Evolutionary conservation across 163 green algal genomes (phyloP).

Genomic region (Scenedesmus sp.): DNA sequence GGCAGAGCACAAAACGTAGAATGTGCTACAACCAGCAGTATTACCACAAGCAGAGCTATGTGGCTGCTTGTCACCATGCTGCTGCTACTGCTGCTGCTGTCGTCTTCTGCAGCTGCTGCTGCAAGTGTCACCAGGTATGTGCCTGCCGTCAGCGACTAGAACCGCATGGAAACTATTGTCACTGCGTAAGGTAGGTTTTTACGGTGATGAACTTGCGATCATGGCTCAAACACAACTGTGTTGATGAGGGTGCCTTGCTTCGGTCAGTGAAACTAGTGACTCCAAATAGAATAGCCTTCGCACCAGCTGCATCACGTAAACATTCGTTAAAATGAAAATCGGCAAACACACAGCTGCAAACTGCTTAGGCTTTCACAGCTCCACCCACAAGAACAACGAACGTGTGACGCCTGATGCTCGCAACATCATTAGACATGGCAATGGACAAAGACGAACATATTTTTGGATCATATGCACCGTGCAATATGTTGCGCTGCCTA

Average conservation of each 20-base stretch:
- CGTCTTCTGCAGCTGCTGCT: neutral
- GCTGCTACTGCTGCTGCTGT: neutral
- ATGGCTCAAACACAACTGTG: neutral
- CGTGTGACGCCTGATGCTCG: too few species aligned
- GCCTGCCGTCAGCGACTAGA: neutral
- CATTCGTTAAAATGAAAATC: neutral
- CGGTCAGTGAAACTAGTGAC: neutral
- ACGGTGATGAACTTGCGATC: neutral
- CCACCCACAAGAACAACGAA: neutral
- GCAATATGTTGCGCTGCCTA: neutral
- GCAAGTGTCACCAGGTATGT: neutral
- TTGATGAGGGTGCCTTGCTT: neutral
- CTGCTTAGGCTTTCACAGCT: neutral
- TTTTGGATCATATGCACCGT: too few species aligned
- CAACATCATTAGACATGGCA: too few species aligned
- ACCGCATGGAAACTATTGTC: too few species aligned
- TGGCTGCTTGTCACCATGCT: neutral
- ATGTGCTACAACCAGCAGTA: neutral
- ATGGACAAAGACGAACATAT: too few species aligned
- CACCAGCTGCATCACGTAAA: neutral
- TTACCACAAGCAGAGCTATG: neutral
- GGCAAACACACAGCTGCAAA: neutral
- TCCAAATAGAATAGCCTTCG: neutral
- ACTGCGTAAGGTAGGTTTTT: too few species aligned
- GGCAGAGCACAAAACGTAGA: neutral